phyloP scores from a whole-genome alignment of 176 grass and related monocot species.

The Urochloa ruziziensis region DNA sequence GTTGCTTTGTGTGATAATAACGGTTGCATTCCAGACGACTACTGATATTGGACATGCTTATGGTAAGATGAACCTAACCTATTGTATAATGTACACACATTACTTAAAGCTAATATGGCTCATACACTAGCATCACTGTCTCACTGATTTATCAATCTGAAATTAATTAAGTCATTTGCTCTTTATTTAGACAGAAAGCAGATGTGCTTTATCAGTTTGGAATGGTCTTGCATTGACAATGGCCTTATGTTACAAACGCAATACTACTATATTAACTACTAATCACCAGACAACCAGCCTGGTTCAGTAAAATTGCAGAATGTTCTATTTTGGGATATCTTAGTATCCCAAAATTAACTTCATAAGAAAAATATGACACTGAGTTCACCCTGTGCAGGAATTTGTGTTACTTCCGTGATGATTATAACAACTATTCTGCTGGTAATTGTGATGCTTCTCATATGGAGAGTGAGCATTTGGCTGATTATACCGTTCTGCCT shows the following conservation, averaged over 20 bases:
- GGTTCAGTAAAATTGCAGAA: not conserved
- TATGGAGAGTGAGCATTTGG: constrained; percentile 51
- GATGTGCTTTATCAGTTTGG: too few species aligned
- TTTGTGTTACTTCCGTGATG: constrained; percentile 58
- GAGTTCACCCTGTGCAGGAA: constrained; percentile 30
- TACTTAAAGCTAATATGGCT: not conserved
- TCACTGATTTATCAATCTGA: not conserved
- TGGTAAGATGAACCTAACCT: constrained; percentile 29
- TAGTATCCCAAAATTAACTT: not conserved
- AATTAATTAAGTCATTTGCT: not conserved
- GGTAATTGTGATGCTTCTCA: constrained; percentile 49
- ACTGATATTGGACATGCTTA: constrained; percentile 55
- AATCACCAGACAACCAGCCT: not conserved
- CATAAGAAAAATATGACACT: not conserved
- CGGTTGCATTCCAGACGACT: constrained; percentile 36
- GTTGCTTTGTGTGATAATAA: constrained; percentile 37
- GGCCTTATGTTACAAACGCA: too few species aligned
- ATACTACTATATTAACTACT: too few species aligned
- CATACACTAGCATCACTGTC: not conserved
- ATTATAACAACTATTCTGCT: constrained; percentile 43
- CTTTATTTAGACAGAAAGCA: not conserved
- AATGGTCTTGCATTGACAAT: too few species aligned
- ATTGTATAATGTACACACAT: not conserved
- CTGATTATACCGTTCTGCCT: constrained; percentile 41
- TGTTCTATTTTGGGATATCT: not conserved